Base-by-base conservation (phyloP, 306 rosid genomes). In the Rosa chinensis region DNA sequence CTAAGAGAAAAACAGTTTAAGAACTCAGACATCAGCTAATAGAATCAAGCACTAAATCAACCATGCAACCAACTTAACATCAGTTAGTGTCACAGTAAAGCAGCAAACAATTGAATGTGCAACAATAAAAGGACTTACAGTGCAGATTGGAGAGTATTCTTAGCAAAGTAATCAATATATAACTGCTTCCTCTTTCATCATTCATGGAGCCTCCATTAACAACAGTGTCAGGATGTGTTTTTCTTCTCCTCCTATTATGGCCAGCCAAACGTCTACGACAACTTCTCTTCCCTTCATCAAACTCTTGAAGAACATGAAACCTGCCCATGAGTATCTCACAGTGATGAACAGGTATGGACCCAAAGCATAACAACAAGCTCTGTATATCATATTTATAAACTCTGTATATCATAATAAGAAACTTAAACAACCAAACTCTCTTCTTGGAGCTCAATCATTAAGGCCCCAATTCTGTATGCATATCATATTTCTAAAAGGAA, bases 281-380 rank as follows among this genome's bases (percentile, higher is more conserved):
- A 89, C 98, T 94, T 78, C 98, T 86, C 87, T 87, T 94, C 82
- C 97, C 98, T 79, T 94, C 98, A 79, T 94, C 98, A 74, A 94
- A 94, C 81, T 94, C 97, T 86, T 92, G 92, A 83, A 94, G 97
- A 73, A 73, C 88, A 83, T 94, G 98, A 85, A 92, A 94, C 94
- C 98, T 94, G 89, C 48, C 84, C 88, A 89, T 37, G 80, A 79
- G 58, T 68, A 75, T 43, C 61, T 63, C 35, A 72, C 70, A 52
- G 42, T 58, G 63, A 73, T 23, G 39, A 72, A 70, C 49, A 75
- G 55, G 52, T 63, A 48, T 56, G 8, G 68, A 39, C 53, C 43
- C 64, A 61, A 32, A 45, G 47, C 28, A 55, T 14, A 66, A 73
- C 32, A 62, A 39, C 47, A 35, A 55, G 73, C 17, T 32, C 25